A percentile compares a stretch with the other conserved stretches of the same genome.
Conservation (phyloP, 225 moss, liverwort and hornwort species). For the Takakia lepidozioides region DNA sequence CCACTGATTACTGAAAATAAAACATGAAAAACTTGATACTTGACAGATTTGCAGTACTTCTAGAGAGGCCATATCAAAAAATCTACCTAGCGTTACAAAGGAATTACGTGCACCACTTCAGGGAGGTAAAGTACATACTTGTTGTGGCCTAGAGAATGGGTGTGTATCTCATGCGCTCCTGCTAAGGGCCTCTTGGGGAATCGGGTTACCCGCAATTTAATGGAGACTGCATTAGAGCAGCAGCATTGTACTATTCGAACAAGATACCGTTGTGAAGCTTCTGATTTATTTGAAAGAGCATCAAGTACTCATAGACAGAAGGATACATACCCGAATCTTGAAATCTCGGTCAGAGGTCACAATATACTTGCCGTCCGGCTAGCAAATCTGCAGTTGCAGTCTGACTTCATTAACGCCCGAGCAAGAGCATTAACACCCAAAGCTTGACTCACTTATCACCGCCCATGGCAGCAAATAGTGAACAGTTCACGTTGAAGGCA, state of each 20-base stretch:
- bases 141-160: conserved; percentile 79
- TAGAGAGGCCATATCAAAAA: no score
- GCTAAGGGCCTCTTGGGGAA: conserved; percentile 58
- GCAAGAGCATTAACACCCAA: conserved; percentile 74
- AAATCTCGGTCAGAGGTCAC: conserved; percentile 90
- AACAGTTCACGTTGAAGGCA: conserved; percentile 60
- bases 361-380: conserved; percentile 73
- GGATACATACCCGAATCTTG: conserved; percentile 76
- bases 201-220: conserved; percentile 61
- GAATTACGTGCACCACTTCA: no score
- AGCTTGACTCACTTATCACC: conserved; percentile 94
- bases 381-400: conserved; percentile 77
- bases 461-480: conserved; percentile 78
- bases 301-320: no score
- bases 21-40: no score
- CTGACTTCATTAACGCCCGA: conserved; percentile 85
- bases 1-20: no score
- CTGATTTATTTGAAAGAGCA: no score
- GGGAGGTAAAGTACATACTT: conserved; percentile 42
- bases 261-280: no score
- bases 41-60: no score
- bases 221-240: no score
- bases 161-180: conserved; percentile 86
- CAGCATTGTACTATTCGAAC: no score
- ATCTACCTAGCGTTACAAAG: no score